Evolutionary conservation across 2,329 filamentous ascomycete genomes (phyloP), one percentile per base, ranked within the genome.

Genomic region (Blastomyces gilchristii): DNA sequence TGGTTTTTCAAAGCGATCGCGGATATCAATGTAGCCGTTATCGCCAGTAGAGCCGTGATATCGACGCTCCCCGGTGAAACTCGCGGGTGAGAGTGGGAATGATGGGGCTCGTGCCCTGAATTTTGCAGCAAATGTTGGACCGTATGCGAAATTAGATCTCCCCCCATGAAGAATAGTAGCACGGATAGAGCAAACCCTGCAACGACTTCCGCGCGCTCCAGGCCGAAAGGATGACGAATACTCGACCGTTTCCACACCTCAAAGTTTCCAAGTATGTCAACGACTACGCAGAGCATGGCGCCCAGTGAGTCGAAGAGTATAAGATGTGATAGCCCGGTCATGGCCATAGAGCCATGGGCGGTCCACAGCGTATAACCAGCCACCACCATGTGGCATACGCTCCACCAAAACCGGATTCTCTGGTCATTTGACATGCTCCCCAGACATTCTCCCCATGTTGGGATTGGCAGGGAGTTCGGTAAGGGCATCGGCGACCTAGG

Each of bases 121-220:
- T 81, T 81, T 75, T 97, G 93, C 12, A 99, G 84, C n/a, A 91
- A 84, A 75, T 99, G 93, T 73, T 96, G 94, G 18, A 96, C 80
- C 65, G 91, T 93, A 74, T 99, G 94, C 50, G 90, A 96, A 65
- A 99, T 88, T 58, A 99, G 85, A 70, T 99, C 94, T 70, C 97
- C 88, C 25, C 93, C 93, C 81, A 96, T 96, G 76, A 99, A 99
- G n/a, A 96, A 84, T 14, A 99, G 84, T 65, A 97, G 91, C 49
- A 99, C 89, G 60, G 91, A 95, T 86, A 97, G 91, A 65, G 92
- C 94, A 67, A 99, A 96, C 22, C 94, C 94, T 45, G 92, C 91
- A 18, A 99, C 84, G 5, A 99, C 93, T 75, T 99, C 94, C 64
- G 90, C 89, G 62, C 94, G 85, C 77, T 97, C 91, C 31, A 99